Conservation (phyloP, 768 basidiomycete genomes). For the Saitozyma sp. region DNA sequence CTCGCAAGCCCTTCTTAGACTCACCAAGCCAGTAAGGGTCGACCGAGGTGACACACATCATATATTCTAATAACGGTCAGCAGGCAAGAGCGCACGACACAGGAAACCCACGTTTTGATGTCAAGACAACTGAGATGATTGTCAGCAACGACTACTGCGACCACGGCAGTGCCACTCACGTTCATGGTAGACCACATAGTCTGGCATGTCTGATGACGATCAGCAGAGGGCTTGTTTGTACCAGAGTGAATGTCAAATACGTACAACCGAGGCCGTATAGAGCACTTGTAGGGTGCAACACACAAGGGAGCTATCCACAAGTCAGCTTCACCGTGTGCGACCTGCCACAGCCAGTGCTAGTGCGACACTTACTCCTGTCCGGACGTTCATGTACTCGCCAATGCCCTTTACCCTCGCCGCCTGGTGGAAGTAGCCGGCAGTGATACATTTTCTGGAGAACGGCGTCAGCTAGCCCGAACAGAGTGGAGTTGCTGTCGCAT, state of each 20-base stretch:
- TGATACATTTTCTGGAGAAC: slow-evolving; percentile 79
- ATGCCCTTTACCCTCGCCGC: slow-evolving; percentile 97
- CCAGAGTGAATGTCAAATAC: slow-evolving; percentile 45
- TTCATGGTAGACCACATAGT: slow-evolving; percentile 96
- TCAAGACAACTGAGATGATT: slow-evolving; percentile 64
- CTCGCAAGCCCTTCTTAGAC: slow-evolving; percentile 21
- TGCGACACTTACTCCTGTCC: slow-evolving; percentile 62
- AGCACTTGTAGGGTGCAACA: slow-evolving; percentile 94
- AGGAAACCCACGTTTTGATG: slow-evolving; percentile 63
- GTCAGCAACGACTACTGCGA: slow-evolving; percentile 17
- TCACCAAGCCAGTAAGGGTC: slow-evolving; percentile 96
- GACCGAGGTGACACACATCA: slow-evolving; percentile 98
- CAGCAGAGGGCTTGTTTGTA: slow-evolving; percentile 16
- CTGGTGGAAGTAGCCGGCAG: slow-evolving; percentile 98
- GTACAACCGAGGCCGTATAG: slow-evolving; percentile 92
- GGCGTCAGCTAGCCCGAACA: neutral
- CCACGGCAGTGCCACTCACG: slow-evolving; percentile 41
- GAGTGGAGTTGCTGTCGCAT: neutral
- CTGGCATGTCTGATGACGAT: slow-evolving; percentile 72
- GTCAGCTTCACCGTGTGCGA: neutral
- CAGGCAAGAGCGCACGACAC: neutral
- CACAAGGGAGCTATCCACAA: slow-evolving; percentile 66
- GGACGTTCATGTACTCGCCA: slow-evolving; percentile 96
- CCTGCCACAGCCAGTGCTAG: neutral
- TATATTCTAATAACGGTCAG: slow-evolving; percentile 62